A percentile compares a stretch with the other conserved stretches of the same genome.
Conservation (phyloP, 2,329 filamentous ascomycete genomes). For the Emergomyces pasteurianus region DNA sequence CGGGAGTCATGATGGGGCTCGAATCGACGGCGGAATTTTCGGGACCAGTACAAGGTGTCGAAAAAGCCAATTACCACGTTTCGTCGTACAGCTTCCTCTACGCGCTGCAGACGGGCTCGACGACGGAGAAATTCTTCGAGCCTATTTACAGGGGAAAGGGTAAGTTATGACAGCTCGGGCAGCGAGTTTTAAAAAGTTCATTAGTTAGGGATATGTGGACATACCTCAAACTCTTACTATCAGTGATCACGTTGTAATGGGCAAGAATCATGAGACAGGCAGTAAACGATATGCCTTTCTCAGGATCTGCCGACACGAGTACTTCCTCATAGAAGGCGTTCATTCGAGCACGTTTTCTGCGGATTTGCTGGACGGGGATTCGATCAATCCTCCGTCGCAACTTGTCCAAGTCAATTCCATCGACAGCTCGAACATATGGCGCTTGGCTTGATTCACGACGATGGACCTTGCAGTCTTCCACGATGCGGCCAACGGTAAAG, state of each 20-base stretch:
- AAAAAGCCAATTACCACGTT: slow-evolving; percentile 91
- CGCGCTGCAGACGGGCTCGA: slow-evolving; percentile 76
- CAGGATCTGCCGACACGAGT: slow-evolving; percentile 80
- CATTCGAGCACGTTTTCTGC: slow-evolving; percentile 62
- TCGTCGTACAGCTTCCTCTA: slow-evolving; percentile 86
- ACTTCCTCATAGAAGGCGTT: slow-evolving; percentile 98
- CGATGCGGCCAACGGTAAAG: slow-evolving; percentile 71
- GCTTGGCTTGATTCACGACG: slow-evolving; percentile 33
- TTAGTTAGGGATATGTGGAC: slow-evolving; percentile 13
- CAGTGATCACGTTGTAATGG: slow-evolving; percentile 97
- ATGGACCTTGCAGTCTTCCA: slow-evolving; percentile 67
- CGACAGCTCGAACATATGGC: slow-evolving; percentile 29
- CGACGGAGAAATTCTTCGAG: slow-evolving; percentile 91
- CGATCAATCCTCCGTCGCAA: slow-evolving; percentile 60
- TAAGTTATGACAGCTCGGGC: slow-evolving; percentile 17
- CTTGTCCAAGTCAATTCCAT: slow-evolving; percentile 59
- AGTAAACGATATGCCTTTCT: slow-evolving; percentile 82
- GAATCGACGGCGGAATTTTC: slow-evolving; percentile 65
- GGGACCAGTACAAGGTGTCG: slow-evolving; percentile 78
- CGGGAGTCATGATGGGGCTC: slow-evolving; percentile 61
- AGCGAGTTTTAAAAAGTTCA: not conserved
- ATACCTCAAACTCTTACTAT: slow-evolving; percentile 84
- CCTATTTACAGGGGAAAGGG: slow-evolving; percentile 32
- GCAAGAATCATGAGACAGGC: slow-evolving; percentile 88
- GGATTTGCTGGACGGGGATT: slow-evolving; percentile 66